phyloP scores from a whole-genome alignment of 495 filamentous ascomycete species.

The Penicillium steckii region DNA sequence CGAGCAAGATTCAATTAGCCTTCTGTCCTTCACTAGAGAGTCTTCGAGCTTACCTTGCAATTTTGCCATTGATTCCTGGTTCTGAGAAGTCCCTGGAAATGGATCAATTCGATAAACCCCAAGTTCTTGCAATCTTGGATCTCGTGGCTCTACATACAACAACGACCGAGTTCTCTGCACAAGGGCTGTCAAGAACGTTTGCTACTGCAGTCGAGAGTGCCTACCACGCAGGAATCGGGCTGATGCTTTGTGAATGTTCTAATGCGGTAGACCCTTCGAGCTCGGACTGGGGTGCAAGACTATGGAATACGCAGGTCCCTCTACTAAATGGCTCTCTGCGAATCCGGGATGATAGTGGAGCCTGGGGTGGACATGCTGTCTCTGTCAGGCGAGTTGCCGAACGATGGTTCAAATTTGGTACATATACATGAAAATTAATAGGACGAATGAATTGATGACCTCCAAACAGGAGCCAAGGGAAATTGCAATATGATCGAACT shows the following conservation, averaged over 20 bases:
- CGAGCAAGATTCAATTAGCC: slow-evolving; percentile 63
- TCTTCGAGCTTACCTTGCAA: slow-evolving; percentile 71
- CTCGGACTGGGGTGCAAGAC: slow-evolving; percentile 30
- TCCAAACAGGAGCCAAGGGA: slow-evolving; percentile 7
- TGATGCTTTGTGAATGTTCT: slow-evolving; percentile 43
- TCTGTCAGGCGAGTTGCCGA: slow-evolving; percentile 60
- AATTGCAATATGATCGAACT: slow-evolving; percentile 22
- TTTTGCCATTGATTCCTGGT: slow-evolving; percentile 32
- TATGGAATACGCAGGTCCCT: slow-evolving; percentile 58
- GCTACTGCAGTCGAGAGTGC: slow-evolving; percentile 68
- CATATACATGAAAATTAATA: slow-evolving; percentile 1
- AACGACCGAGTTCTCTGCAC: slow-evolving; percentile 79
- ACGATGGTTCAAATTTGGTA: slow-evolving; percentile 70
- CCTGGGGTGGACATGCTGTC: slow-evolving; percentile 67
- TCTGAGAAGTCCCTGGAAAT: background rate
- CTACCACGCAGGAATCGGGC: slow-evolving; percentile 24
- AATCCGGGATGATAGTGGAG: slow-evolving; percentile 51
- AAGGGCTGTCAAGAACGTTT: slow-evolving; percentile 71
- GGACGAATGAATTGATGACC: slow-evolving; percentile 5
- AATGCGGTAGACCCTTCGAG: slow-evolving; percentile 30
- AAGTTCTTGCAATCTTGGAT: slow-evolving; percentile 63
- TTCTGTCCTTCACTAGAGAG: slow-evolving; percentile 75
- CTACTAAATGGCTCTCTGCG: slow-evolving; percentile 60
- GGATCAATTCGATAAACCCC: slow-evolving; percentile 5
- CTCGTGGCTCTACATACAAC: slow-evolving; percentile 65